Evolutionary conservation across 495 filamentous ascomycete genomes (phyloP).

Genomic region (Tuber aestivum): DNA sequence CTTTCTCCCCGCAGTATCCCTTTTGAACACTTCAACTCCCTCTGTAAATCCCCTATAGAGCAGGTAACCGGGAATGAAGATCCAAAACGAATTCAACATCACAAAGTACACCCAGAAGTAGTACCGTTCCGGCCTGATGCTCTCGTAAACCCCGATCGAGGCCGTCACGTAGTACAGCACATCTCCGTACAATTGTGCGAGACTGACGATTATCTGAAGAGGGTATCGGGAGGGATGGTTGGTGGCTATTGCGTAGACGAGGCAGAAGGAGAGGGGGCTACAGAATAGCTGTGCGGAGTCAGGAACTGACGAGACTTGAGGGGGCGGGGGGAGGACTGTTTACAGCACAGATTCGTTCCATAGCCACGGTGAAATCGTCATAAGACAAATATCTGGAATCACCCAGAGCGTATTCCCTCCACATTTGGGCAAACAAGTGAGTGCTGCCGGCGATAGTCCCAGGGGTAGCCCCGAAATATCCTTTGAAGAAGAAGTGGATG

Average conservation of each 20-base stretch:
- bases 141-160: slow-evolving; percentile 49
- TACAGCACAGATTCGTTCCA: slow-evolving; percentile 54
- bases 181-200: slow-evolving; percentile 56
- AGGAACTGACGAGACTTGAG: neutral
- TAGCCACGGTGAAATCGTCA: slow-evolving; percentile 52
- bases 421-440: slow-evolving; percentile 55
- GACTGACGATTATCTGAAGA: slow-evolving; percentile 51
- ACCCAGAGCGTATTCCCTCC: slow-evolving; percentile 58
- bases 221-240: slow-evolving; percentile 51
- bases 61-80: slow-evolving; percentile 48
- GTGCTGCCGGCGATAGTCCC: slow-evolving; percentile 45
- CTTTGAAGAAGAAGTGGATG: slow-evolving; percentile 57
- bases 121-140: slow-evolving; percentile 50
- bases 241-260: slow-evolving; percentile 47
- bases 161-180: slow-evolving; percentile 54
- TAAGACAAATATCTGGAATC: slow-evolving; percentile 55
- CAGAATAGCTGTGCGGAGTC: slow-evolving; percentile 45
- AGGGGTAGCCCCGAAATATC: slow-evolving; percentile 51
- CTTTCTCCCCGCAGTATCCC: neutral
- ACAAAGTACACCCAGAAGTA: slow-evolving; percentile 57
- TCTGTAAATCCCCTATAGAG: neutral
- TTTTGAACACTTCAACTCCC: neutral
- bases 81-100: slow-evolving; percentile 55
- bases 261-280: slow-evolving; percentile 53
- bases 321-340: neutral